A percentile compares a stretch with the other conserved stretches of the same genome.
Conservation (phyloP, 2,329 filamentous ascomycete genomes). For the Fusarium solani-melongenae region DNA sequence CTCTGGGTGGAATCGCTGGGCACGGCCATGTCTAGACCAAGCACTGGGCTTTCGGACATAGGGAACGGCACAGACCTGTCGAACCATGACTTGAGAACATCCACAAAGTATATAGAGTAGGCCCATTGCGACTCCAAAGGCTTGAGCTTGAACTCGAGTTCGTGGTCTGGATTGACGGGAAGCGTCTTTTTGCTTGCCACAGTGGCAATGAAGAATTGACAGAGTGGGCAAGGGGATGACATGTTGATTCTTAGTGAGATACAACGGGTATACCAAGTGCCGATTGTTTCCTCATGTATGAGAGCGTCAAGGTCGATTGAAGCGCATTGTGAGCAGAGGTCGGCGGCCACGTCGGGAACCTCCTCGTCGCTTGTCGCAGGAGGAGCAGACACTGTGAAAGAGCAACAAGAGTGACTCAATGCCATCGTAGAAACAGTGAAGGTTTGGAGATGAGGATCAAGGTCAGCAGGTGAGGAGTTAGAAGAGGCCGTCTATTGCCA, state of each 20-base stretch:
- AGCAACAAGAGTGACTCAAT: background rate
- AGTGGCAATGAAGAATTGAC: background rate
- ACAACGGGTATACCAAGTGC: accelerated
- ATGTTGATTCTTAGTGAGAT: background rate
- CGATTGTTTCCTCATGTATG: background rate
- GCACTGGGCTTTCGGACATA: background rate
- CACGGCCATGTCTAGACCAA: background rate
- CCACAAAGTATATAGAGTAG: background rate
- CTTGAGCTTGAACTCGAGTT: background rate
- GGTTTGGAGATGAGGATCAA: background rate
- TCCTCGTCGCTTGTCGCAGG: background rate
- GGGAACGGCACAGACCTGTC: background rate
- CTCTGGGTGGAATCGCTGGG: too few relatives aligned
- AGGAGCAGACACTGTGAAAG: background rate
- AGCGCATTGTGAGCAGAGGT: background rate
- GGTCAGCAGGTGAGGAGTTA: background rate
- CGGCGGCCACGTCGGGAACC: background rate
- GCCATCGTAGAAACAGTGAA: background rate
- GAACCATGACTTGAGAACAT: background rate
- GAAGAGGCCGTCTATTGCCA: background rate
- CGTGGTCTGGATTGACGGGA: background rate
- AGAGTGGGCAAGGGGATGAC: background rate
- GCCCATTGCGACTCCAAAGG: background rate
- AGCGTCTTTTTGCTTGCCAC: background rate
- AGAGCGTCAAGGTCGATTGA: background rate